phyloP scores from a whole-genome alignment of 148 eudicot genomes.

The Camellia sinensis region DNA sequence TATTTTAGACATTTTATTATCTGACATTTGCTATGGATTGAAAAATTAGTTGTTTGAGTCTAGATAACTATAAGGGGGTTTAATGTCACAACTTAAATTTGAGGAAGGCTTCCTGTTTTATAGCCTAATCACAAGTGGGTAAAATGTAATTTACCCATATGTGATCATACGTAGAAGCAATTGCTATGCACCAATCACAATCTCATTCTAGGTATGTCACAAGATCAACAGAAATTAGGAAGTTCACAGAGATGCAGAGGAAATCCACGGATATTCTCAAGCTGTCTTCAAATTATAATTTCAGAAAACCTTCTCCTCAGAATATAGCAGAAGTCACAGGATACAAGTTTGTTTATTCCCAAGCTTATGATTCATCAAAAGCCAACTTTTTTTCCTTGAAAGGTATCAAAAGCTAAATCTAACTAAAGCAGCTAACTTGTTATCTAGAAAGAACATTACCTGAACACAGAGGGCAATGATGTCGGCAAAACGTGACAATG shows the following conservation, averaged over 20 bases:
- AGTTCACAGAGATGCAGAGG: too few species aligned
- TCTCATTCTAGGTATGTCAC: neutral
- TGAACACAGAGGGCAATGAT: constrained; percentile 93
- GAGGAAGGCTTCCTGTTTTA: too few species aligned
- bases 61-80: too few species aligned
- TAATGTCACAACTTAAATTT: too few species aligned
- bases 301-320: neutral
- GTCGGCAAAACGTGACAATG: constrained; percentile 94
- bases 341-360: neutral
- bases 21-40: too few species aligned
- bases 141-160: neutral
- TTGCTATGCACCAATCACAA: neutral
- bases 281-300: neutral
- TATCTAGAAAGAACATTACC: constrained; percentile 39
- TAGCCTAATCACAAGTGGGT: too few species aligned
- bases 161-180: neutral
- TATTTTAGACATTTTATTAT: too few species aligned
- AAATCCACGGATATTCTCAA: neutral
- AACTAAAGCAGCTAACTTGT: neutral
- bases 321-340: neutral
- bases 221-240: neutral
- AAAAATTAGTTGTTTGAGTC: too few species aligned
- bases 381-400: neutral
- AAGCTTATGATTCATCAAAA: neutral
- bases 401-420: neutral